A percentile compares a stretch with the other conserved stretches of the same genome.
Conservation (phyloP, 129 eudicot genomes). For the Sambucus nigra region DNA sequence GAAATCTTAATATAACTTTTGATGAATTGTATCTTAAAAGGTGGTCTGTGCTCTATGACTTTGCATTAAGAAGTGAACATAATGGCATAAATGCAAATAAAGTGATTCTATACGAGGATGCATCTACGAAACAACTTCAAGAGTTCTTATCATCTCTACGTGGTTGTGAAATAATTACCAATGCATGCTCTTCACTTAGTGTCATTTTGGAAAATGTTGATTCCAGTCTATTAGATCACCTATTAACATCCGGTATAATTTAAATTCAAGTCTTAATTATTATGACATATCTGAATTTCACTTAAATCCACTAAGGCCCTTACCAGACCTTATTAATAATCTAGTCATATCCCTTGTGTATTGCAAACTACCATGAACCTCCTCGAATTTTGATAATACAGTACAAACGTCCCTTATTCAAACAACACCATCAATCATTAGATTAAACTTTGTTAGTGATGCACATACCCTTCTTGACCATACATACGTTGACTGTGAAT, state of each 20-base stretch:
- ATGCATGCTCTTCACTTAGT: conserved; percentile 68
- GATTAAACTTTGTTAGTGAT: too few relatives aligned
- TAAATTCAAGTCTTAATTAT: background rate
- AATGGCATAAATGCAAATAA: conserved; percentile 83
- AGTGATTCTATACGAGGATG: conserved; percentile 91
- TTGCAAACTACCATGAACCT: too few relatives aligned
- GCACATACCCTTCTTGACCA: too few relatives aligned
- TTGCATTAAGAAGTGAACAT: conserved; percentile 89
- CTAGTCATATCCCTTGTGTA: too few relatives aligned
- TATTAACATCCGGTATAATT: conserved; percentile 67
- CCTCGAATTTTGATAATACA: too few relatives aligned
- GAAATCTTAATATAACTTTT: background rate
- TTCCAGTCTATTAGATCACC: conserved; percentile 51
- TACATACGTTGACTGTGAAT: too few relatives aligned
- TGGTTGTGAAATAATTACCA: conserved; percentile 70
- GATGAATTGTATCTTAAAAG: background rate
- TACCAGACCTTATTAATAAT: too few relatives aligned
- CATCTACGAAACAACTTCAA: conserved; percentile 82
- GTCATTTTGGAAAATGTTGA: conserved; percentile 45
- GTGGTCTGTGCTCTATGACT: conserved; percentile 3
- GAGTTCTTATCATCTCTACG: conserved; percentile 76
- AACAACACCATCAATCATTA: too few relatives aligned
- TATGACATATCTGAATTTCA: too few relatives aligned
- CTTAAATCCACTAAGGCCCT: too few relatives aligned
- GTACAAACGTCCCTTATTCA: too few relatives aligned